Percentiles rank a stretch among this genome's conserved stretches.
Evolutionary conservation across 176 grass and related monocot genomes (phyloP).

Genomic region (Cocos nucifera): DNA sequence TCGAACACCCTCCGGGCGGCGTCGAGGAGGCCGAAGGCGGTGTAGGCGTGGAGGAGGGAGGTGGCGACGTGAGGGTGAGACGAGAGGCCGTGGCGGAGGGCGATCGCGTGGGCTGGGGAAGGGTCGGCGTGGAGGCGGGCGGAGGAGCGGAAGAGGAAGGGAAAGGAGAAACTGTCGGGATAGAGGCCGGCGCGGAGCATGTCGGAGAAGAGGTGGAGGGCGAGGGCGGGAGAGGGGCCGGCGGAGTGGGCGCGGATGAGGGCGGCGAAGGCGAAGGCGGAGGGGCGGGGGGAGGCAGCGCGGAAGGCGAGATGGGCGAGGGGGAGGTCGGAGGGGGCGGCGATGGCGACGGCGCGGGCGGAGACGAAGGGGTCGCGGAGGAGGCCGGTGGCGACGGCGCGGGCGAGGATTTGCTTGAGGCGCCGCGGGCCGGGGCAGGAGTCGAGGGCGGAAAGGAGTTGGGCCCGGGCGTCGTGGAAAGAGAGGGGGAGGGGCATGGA

Average conservation of each 20-base stretch:
- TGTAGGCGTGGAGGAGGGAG: conserved; percentile 19
- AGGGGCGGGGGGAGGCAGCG: not conserved
- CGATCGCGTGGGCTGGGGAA: not conserved
- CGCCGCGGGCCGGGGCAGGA: not conserved
- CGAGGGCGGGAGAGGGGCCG: not conserved
- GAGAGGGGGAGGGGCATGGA: not conserved
- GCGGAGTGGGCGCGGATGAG: conserved; percentile 10
- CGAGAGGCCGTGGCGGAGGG: conserved; percentile 1
- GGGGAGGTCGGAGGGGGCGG: not conserved
- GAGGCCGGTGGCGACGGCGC: conserved; percentile 17
- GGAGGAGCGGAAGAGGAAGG: conserved; percentile 4
- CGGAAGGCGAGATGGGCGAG: conserved; percentile 18
- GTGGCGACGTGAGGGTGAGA: conserved; percentile 14
- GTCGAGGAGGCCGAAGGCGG: not conserved
- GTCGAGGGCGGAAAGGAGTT: conserved; percentile 2
- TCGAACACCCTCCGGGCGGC: conserved; percentile 1
- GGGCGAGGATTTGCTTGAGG: conserved; percentile 10
- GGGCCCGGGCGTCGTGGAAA: not conserved
- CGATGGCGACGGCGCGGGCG: conserved; percentile 7
- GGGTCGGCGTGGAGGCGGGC: not conserved
- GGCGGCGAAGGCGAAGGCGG: conserved; percentile 13
- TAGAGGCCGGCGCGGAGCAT: conserved; percentile 19
- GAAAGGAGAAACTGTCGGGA: conserved; percentile 26
- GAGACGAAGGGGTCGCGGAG: conserved; percentile 11
- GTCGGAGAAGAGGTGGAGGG: conserved; percentile 5